Base-by-base conservation (phyloP, 177 flowering plant species). In the Vitis hybrid region DNA sequence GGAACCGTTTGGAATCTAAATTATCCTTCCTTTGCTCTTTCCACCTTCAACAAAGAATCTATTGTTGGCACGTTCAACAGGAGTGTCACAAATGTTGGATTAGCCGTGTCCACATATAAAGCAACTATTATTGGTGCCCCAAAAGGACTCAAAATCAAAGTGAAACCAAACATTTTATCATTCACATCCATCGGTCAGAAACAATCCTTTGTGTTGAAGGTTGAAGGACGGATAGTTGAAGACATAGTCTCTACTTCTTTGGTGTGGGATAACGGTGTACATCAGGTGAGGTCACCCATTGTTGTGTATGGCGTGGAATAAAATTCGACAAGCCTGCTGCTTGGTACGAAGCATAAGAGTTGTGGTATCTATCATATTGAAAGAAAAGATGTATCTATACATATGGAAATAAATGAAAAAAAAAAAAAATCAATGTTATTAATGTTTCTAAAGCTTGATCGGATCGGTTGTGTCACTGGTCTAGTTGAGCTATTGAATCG, bases 41-140 rank as follows among this genome's bases (percentile, higher is more conserved):
- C 81, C 2, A 59, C n/a, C 2, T 4, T 40, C 0, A 8, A 69
- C 17, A 17, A 12, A 1, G 8, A 26, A 14, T 2, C 59, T 5
- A 7, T 73, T 5, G 60, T 52, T 0, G 69, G 60, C 0, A 68
- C 66, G 2, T 87, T 81, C 58, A 50, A 69, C 8, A 70, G 91
- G 63, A 82, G 73, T 0, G 84, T 89, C n/a, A 87, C 87, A 0
- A 89, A 89, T 55, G 89, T 89, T 9, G 91, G 88, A 1, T 51
- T 72, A 2, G 18, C 80, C 0, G 65, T 18, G 0, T 79, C 83
- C 7, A 82, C 82, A 4, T 85, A 83, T 68, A 78, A 69, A 23
- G 88, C 84, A 3, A 72, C 32, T 0, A 64, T 83, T 14, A 62
- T 15, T 0, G 68, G 77, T 1, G 30, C 30, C 30, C 30, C 30